Percentiles rank a stretch among this genome's conserved stretches.
Evolutionary conservation across 1,284 basidiomycete species (phyloP).

Genomic region (Irpex sp.): DNA sequence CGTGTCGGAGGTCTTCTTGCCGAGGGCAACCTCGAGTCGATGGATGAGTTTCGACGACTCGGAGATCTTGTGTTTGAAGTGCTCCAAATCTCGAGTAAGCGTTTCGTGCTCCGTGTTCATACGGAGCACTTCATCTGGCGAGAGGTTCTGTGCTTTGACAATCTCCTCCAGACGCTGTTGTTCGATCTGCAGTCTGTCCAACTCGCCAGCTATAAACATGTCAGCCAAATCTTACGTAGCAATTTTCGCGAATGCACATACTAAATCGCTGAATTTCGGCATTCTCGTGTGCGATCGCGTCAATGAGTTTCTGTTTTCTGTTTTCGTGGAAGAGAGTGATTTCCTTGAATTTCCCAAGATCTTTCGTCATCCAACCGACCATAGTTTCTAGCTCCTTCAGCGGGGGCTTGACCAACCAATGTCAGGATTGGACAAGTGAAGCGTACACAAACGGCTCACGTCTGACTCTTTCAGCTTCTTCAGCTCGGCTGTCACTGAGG

Average conservation of each 20-base stretch:
- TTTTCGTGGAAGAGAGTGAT: slow-evolving; percentile 61
- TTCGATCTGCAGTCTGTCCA: slow-evolving; percentile 61
- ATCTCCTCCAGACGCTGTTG: slow-evolving; percentile 59
- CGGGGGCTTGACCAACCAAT: slow-evolving; percentile 48
- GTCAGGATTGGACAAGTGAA: slow-evolving; percentile 7
- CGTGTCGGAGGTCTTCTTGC: slow-evolving; percentile 72
- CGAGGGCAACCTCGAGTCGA: slow-evolving; percentile 75
- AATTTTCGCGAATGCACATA: slow-evolving; percentile 21
- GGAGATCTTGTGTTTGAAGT: slow-evolving; percentile 68
- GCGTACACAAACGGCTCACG: slow-evolving; percentile 32
- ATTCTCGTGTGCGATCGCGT: slow-evolving; percentile 60
- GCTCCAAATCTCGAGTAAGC: slow-evolving; percentile 66
- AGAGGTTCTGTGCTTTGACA: slow-evolving; percentile 80
- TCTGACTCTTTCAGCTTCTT: slow-evolving; percentile 58
- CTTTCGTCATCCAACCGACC: slow-evolving; percentile 54
- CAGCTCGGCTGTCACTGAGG: slow-evolving; percentile 46
- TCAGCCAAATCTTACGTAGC: slow-evolving; percentile 21
- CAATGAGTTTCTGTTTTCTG: slow-evolving; percentile 58
- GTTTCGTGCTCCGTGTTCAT: slow-evolving; percentile 86
- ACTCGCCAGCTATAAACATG: slow-evolving; percentile 35
- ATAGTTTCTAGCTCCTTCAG: slow-evolving; percentile 56
- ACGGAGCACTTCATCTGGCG: slow-evolving; percentile 78
- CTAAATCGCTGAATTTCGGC: slow-evolving; percentile 55
- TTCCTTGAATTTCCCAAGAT: slow-evolving; percentile 68
- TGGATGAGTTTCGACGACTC: slow-evolving; percentile 70